These are phyloP conservation scores for Yueomyces sinensis DNA, from an alignment of 805 yeast genomes.

Conservation along the genomic window DNA sequence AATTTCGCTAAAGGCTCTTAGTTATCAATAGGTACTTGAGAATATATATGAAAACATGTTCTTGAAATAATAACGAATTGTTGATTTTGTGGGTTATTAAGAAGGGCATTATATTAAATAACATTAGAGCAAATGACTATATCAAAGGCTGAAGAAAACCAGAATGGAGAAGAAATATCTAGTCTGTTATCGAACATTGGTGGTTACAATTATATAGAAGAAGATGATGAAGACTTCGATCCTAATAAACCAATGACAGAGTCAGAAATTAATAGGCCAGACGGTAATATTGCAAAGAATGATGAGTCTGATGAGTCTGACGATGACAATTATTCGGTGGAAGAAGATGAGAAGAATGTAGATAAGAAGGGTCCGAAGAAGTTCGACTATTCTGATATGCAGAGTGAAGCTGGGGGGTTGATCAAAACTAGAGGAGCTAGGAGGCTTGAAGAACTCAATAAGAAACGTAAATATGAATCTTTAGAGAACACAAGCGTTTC, in stretches of 20 bases:
- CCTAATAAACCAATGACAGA: constrained; percentile 21
- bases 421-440: constrained; percentile 60
- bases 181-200: too few species aligned
- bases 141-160: not conserved
- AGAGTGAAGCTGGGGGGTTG: constrained; percentile 46
- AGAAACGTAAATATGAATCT: constrained; percentile 20
- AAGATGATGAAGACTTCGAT: constrained; percentile 28
- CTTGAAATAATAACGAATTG: too few species aligned
- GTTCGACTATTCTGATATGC: constrained; percentile 38
- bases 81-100: too few species aligned
- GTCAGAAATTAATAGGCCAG: too few species aligned
- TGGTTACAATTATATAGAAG: constrained; percentile 22
- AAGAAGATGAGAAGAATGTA: too few species aligned
- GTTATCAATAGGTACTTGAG: too few species aligned
- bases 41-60: too few species aligned
- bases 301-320: constrained; percentile 17
- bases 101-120: too few species aligned
- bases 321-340: constrained; percentile 23
- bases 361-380: too few species aligned
- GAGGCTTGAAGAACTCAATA: constrained; percentile 26
- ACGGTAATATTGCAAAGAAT: constrained; percentile 25
- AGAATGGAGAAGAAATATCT: too few species aligned
- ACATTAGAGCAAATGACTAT: too few species aligned
- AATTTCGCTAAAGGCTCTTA: too few species aligned
- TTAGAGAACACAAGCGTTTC: constrained; percentile 12